phyloP scores from a whole-genome alignment of 1,284 basidiomycete genomes.

The Lentinula novae-zelandiae region DNA sequence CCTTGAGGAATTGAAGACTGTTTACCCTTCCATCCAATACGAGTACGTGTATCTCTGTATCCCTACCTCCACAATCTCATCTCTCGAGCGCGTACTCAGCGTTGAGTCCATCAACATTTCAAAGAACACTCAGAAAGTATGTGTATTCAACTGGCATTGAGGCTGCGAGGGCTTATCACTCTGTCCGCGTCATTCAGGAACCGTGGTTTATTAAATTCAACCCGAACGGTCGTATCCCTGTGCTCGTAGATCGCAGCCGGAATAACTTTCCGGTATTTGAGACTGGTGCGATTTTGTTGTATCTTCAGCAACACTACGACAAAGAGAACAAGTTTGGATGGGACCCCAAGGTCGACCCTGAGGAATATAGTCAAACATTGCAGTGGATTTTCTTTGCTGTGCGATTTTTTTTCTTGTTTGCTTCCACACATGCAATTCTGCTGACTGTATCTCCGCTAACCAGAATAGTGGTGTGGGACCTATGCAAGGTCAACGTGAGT shows the following conservation, averaged over 20 bases:
- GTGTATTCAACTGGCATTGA: neutral
- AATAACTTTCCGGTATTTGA: conserved; percentile 64
- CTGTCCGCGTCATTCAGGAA: conserved; percentile 28
- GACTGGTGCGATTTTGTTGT: conserved; percentile 63
- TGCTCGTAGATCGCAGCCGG: conserved; percentile 47
- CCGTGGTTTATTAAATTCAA: conserved; percentile 65
- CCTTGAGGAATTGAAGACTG: conserved; percentile 67
- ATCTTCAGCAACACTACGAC: conserved; percentile 61
- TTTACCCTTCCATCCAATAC: conserved; percentile 57
- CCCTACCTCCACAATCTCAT: neutral
- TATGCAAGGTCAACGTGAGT: conserved; percentile 66
- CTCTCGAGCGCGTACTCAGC: conserved; percentile 24
- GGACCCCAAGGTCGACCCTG: conserved; percentile 36
- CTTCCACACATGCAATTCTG: neutral
- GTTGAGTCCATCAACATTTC: conserved; percentile 46
- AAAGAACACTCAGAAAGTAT: conserved; percentile 41
- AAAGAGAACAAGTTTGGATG: conserved; percentile 55
- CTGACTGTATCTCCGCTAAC: neutral
- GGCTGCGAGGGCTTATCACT: no score
- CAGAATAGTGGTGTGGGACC: conserved; percentile 71
- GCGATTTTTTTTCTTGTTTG: conserved; percentile 19
- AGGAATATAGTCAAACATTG: conserved; percentile 55
- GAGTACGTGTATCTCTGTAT: conserved; percentile 35
- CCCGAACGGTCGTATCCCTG: conserved; percentile 64
- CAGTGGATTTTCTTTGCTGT: conserved; percentile 82